phyloP scores from a whole-genome alignment of 2,329 filamentous ascomycete genomes.

The Mariannaea sp. region DNA sequence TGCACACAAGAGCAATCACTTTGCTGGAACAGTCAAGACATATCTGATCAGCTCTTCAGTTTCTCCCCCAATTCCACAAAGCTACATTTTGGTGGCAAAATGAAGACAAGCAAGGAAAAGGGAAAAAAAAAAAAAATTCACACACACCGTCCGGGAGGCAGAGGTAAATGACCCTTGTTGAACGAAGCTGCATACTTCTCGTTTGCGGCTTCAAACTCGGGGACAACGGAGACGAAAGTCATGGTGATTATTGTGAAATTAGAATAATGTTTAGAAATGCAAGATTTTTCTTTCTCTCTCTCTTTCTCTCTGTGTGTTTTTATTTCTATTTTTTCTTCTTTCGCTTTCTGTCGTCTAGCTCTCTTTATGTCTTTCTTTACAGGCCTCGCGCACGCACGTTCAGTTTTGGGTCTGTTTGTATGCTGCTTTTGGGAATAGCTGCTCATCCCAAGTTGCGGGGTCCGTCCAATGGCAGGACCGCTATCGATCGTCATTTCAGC shows the following conservation, averaged over 20 bases:
- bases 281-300: too few relatives aligned
- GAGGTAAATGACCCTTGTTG: slow-evolving; percentile 29
- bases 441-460: slow-evolving; percentile 14
- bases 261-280: too few relatives aligned
- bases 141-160: slow-evolving; percentile 34
- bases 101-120: background rate
- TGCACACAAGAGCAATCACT: slow-evolving; percentile 67
- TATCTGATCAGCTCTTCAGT: background rate
- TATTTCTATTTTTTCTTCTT: background rate
- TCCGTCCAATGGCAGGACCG: slow-evolving; percentile 11
- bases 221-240: slow-evolving; percentile 22
- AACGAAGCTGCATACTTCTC: slow-evolving; percentile 29
- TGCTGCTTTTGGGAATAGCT: slow-evolving; percentile 8
- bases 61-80: too few relatives aligned
- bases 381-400: background rate
- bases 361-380: slow-evolving; percentile 4
- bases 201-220: slow-evolving; percentile 34
- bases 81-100: too few relatives aligned
- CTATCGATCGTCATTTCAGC: slow-evolving; percentile 20
- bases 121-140: too few relatives aligned
- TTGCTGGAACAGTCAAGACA: slow-evolving; percentile 32
- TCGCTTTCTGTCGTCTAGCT: too few relatives aligned
- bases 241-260: slow-evolving; percentile 33
- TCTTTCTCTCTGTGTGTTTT: too few relatives aligned
- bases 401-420: background rate